Percentiles rank a stretch among this genome's conserved stretches.
Conservation (phyloP, 2,329 filamentous ascomycete genomes). For the Fusarium sp. region DNA sequence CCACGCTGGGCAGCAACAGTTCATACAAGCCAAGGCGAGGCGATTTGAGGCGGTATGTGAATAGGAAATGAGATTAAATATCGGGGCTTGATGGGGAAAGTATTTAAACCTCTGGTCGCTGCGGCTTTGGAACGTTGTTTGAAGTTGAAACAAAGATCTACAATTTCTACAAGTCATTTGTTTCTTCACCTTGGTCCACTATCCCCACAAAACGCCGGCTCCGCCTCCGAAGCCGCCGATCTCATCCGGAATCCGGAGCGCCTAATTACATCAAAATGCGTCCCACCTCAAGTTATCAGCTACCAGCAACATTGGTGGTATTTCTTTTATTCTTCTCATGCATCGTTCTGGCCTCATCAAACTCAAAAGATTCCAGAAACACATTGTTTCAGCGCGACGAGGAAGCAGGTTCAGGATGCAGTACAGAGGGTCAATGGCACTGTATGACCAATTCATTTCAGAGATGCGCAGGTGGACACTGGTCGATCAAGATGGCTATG, state of each 20-base stretch:
- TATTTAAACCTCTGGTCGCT: background rate
- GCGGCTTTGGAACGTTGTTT: background rate
- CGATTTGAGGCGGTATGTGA: conserved; percentile 25
- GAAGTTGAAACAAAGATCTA: background rate
- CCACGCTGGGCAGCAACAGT: conserved; percentile 43
- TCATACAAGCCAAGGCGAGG: conserved; percentile 20
- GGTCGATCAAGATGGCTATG: conserved; percentile 55
- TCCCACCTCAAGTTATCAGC: background rate
- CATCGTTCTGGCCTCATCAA: conserved; percentile 12
- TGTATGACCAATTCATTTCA: conserved; percentile 60
- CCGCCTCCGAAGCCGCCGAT: conserved; percentile 20
- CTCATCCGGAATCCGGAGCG: background rate
- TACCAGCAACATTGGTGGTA: background rate
- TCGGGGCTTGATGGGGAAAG: background rate
- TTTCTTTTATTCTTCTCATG: conserved; percentile 14
- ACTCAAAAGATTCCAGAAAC: background rate
- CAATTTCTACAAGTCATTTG: background rate
- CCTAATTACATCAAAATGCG: conserved; percentile 21
- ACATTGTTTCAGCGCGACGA: conserved; percentile 37
- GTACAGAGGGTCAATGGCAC: conserved; percentile 62
- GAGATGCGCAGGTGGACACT: conserved; percentile 57
- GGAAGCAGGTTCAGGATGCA: conserved; percentile 51
- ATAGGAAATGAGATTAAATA: background rate
- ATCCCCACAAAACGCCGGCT: conserved; percentile 27
- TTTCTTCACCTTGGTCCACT: background rate